phyloP scores from a whole-genome alignment of 2,329 filamentous ascomycete genomes.

The Paraphoma chrysanthemicola region DNA sequence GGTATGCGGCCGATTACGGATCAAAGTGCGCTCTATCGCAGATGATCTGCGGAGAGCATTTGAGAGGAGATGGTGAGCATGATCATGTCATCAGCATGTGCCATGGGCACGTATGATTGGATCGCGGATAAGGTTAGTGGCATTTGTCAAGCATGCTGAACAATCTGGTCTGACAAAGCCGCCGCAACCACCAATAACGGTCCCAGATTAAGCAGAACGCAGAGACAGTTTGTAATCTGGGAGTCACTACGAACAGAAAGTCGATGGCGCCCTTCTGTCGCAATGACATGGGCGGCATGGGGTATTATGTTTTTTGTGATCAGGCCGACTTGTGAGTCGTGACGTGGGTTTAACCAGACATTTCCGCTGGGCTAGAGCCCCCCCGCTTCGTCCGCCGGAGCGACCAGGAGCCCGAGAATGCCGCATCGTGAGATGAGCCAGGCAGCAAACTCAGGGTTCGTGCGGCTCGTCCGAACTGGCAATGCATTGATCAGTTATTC shows the following conservation, averaged over 20 bases:
- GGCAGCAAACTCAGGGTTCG: constrained; percentile 11
- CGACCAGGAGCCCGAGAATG: constrained; percentile 12
- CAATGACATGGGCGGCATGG: constrained; percentile 6
- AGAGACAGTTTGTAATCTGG: constrained; percentile 15
- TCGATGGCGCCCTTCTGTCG: constrained; percentile 6
- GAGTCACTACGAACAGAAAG: constrained; percentile 12
- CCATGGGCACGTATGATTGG: constrained; percentile 10
- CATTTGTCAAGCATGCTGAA: constrained; percentile 34
- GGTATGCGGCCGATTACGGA: neutral
- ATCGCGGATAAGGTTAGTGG: constrained; percentile 12
- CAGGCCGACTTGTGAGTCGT: constrained; percentile 1
- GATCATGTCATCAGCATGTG: constrained; percentile 20
- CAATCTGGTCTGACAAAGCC: constrained; percentile 23
- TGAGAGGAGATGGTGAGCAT: constrained; percentile 7
- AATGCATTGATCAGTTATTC: constrained; percentile 7
- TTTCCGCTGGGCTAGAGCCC: neutral
- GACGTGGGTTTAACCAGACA: neutral
- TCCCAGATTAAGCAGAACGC: constrained; percentile 1
- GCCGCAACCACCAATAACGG: constrained; percentile 22
- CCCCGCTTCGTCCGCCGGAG: constrained; percentile 8
- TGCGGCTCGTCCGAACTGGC: constrained; percentile 20
- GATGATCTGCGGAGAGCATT: neutral
- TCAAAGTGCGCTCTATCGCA: neutral
- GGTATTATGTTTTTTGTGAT: constrained; percentile 12
- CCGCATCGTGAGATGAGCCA: constrained; percentile 16